These are phyloP conservation scores for Chrysosporium keratinophilum DNA, from an alignment of 2,329 filamentous ascomycete genomes.

Conservation along the genomic window DNA sequence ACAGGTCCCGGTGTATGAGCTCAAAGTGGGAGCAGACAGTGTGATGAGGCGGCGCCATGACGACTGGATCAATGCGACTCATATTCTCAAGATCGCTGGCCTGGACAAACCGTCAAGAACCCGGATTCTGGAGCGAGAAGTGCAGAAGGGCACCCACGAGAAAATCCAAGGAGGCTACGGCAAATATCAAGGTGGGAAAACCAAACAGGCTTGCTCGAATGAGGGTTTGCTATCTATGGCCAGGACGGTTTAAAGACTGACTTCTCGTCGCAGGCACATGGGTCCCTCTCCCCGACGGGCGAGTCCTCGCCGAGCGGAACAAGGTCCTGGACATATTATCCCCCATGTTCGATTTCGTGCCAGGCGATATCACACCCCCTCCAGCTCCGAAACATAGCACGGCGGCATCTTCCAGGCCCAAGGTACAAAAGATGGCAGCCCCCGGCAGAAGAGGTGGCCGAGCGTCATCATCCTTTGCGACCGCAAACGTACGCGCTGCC, in stretches of 20 bases:
- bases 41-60: constrained; percentile 90
- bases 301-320: constrained; percentile 74
- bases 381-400: constrained; percentile 83
- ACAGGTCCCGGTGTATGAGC: constrained; percentile 91
- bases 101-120: constrained; percentile 96
- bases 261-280: constrained; percentile 62
- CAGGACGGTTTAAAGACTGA: background rate
- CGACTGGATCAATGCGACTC: constrained; percentile 99
- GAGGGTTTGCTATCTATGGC: background rate
- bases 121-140: constrained; percentile 87
- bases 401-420: constrained; percentile 62
- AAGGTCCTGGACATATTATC: constrained; percentile 71
- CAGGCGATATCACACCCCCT: constrained; percentile 78
- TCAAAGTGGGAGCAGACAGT: constrained; percentile 77
- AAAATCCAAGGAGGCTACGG: constrained; percentile 98
- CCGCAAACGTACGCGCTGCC: background rate
- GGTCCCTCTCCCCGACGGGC: constrained; percentile 78
- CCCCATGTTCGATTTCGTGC: constrained; percentile 79
- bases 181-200: constrained; percentile 74
- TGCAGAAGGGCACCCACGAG: constrained; percentile 92
- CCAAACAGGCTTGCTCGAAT: background rate
- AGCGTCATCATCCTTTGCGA: constrained; percentile 28
- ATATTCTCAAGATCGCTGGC: constrained; percentile 92
- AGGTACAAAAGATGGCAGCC: constrained; percentile 55
- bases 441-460: constrained; percentile 7